Base-by-base conservation (phyloP, 495 filamentous ascomycete genomes). In the Hypoxylon cercidicola region DNA sequence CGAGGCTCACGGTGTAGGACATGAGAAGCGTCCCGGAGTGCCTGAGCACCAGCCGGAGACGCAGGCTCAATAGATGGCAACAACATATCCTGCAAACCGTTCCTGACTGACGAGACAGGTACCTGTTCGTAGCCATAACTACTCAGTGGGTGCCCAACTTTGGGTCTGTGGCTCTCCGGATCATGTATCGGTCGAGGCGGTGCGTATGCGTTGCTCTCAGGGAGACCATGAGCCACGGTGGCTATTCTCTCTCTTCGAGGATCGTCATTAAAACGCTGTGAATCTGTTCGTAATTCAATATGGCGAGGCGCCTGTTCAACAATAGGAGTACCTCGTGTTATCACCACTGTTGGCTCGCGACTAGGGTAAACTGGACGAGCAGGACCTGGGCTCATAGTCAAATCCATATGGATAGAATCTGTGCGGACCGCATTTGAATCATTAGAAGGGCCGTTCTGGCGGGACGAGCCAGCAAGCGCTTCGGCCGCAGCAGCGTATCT, bases 401-500 rank as follows among this genome's bases (percentile, higher is more conserved):
- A 51, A 50, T 71, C 65, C 37, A 59, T 39, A 30, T 59, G 44
- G 13, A 41, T 20, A 40, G 64, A 20, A 58, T 55, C 52, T 20
- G 41, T 37, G 40, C 52, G 59, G 35, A 50, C 57, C n/a, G 61
- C 62, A 57, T 48, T 69, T 18, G 55, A 44, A 32, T 40, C 49
- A 58, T 63, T 34, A 15, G 35, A 40, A 53, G 51, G 48, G 13
- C 37, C 46, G 40, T 51, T 56, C 12, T 62, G 60, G 16, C 35
- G 34, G 28, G 66, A 55, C 28, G 65, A 50, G 44, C 46, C 59
- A 19, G 71, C 64, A n/a, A 74, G 65, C 28, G 71, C 71, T 64
- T 74, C 62, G 21, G 71, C 71, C 32, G 69, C 71, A 30, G 69
- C 69, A 55, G 71, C 71, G 49, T 74, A 74, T 72, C 71, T 68